Conservation (phyloP, 2,329 filamentous ascomycete genomes). For the Ophiosphaerella herpotricha region DNA sequence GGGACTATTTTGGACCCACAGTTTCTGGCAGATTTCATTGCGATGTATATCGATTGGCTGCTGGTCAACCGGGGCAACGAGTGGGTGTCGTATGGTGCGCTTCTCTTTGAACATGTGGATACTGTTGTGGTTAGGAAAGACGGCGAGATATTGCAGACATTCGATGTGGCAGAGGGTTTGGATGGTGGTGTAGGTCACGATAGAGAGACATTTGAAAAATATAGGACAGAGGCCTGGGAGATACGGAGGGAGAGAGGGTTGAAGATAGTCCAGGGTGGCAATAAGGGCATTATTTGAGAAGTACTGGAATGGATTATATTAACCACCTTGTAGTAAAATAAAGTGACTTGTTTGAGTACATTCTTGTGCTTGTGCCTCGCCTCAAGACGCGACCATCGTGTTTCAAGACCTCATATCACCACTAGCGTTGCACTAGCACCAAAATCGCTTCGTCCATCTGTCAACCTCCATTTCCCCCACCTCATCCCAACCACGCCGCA, state of each 20-base stretch:
- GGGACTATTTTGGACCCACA: conserved; percentile 5
- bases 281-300: too few relatives aligned
- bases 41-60: conserved; percentile 1
- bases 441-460: not conserved
- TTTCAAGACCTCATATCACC: too few relatives aligned
- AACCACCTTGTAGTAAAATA: too few relatives aligned
- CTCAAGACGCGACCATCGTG: too few relatives aligned
- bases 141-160: conserved; percentile 1
- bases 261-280: not conserved
- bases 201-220: too few relatives aligned
- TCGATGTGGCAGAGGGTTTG: conserved; percentile 10
- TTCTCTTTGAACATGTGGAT: conserved; percentile 15
- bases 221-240: not conserved
- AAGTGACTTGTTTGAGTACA: too few relatives aligned
- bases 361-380: too few relatives aligned
- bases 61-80: not conserved
- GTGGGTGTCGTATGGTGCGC: not conserved
- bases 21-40: conserved; percentile 8
- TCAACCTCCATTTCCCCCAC: not conserved
- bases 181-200: too few relatives aligned
- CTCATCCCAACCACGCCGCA: not conserved
- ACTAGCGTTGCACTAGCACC: too few relatives aligned
- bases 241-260: not conserved
- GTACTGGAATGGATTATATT: too few relatives aligned
- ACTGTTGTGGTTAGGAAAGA: conserved; percentile 8